Conservation (phyloP, 2,329 filamentous ascomycete genomes). For the Anthostomella pinea region DNA sequence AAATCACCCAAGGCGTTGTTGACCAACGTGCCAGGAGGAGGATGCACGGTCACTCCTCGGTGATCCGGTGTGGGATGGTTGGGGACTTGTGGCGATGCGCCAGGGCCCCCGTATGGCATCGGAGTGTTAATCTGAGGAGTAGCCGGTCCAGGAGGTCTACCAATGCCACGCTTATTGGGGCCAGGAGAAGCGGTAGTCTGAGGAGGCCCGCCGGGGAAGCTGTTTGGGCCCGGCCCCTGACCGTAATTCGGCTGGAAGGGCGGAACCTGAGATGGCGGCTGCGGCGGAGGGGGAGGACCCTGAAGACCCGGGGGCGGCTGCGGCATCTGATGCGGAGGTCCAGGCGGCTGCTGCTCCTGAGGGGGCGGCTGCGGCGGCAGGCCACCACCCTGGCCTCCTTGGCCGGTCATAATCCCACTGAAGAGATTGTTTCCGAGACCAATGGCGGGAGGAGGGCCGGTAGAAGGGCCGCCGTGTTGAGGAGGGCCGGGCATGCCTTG, state of each 20-base stretch:
- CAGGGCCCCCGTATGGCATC: conserved; percentile 78
- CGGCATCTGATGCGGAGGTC: conserved; percentile 61
- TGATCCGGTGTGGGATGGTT: conserved; percentile 78
- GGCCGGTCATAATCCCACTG: conserved; percentile 91
- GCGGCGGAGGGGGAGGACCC: conserved; percentile 56
- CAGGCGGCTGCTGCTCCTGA: conserved; percentile 57
- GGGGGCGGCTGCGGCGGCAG: conserved; percentile 68
- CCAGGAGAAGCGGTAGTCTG: conserved; percentile 85
- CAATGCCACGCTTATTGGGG: conserved; percentile 66
- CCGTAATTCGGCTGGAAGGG: conserved; percentile 71
- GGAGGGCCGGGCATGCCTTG: conserved; percentile 64
- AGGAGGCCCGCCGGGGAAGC: conserved; percentile 79
- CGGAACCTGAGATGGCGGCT: conserved; percentile 60
- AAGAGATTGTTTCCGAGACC: conserved; percentile 91
- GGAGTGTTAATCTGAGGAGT: conserved; percentile 91
- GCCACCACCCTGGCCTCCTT: conserved; percentile 76
- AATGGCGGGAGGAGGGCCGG: conserved; percentile 75
- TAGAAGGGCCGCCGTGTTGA: conserved; percentile 71
- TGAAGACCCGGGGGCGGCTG: conserved; percentile 70
- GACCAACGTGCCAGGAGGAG: conserved; percentile 45
- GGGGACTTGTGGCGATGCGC: conserved; percentile 76
- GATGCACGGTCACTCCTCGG: conserved; percentile 49
- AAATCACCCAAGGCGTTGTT: conserved; percentile 76
- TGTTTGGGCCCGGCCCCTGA: conserved; percentile 57
- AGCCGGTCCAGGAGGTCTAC: conserved; percentile 69